Evolutionary conservation across 1,284 basidiomycete species (phyloP), one percentile per base, ranked within the genome.

Genomic region (Tilletia indica): DNA sequence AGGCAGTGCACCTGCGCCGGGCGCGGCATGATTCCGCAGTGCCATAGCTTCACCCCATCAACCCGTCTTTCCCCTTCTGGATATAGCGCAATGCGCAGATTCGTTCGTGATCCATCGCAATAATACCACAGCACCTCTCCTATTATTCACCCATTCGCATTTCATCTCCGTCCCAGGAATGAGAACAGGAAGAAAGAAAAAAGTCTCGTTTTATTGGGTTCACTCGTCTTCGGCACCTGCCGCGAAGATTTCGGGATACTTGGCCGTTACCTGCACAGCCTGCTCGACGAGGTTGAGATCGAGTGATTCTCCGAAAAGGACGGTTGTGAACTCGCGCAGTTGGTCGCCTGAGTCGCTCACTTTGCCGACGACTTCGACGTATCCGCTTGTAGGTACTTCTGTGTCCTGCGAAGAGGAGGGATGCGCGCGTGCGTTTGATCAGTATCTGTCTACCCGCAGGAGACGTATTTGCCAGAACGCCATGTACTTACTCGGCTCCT

Each of bases 281-380:
- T 78, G 74, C 66, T 81, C 80, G 0, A 79, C 80, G 3, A 81
- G 70, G 1, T 36, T 49, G 64, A 81, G 25, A 47, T 81, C 79
- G 19, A 78, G 71, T 34, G 63, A 72, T 16, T 70, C 63, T n/a
- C 72, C 58, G 67, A 19, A 39, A 48, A 34, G 71, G 16, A 79
- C 39, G 14, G 72, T 48, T 12, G 54, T 58, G 54, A 64, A 70
- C 54, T 70, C 69, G 47, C 51, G 58, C 47, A 70, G 42, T 31
- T 49, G 47, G 51, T 78, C 77, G 39, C 75, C 75, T n/a, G 71
- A 68, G 12, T 81, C 78, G 31, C 73, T 70, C 1, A 83, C 82
- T 63, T 80, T 82, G n/a, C 82, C 82, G 38, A 80, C 77, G 3
- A 83, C 76, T 54, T 83, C 81, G 34, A 82, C 78, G 39, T 73